A percentile compares a stretch with the other conserved stretches of the same genome.
These are phyloP conservation scores for Globisporangium okanoganense DNA, from an alignment of 352 stramenopile genomes.

Conservation along the genomic window DNA sequence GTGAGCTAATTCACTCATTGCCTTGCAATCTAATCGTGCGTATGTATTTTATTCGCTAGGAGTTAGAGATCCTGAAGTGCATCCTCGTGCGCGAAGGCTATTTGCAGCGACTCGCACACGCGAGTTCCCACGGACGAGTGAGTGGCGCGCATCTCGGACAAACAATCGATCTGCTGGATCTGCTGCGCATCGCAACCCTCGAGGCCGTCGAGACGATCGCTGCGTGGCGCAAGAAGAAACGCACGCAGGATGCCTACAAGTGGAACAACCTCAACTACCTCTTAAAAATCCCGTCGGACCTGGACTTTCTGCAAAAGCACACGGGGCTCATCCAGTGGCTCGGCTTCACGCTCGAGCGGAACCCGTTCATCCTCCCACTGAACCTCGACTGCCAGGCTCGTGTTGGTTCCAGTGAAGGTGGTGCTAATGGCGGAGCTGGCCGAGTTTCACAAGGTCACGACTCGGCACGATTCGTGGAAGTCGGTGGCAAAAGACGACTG, in stretches of 20 bases:
- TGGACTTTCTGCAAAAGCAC: slow-evolving; percentile 88
- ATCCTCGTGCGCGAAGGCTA: slow-evolving; percentile 90
- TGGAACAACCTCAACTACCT: slow-evolving; percentile 93
- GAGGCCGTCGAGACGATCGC: slow-evolving; percentile 85
- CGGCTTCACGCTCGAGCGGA: slow-evolving; percentile 77
- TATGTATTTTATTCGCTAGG: slow-evolving; percentile 22
- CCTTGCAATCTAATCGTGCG: not conserved
- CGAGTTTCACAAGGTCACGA: slow-evolving; percentile 6
- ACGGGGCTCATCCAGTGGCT: slow-evolving; percentile 76
- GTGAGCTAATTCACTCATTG: not conserved
- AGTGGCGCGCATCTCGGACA: slow-evolving; percentile 52
- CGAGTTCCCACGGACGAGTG: slow-evolving; percentile 37
- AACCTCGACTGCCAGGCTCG: slow-evolving; percentile 56
- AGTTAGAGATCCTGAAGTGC: slow-evolving; percentile 87
- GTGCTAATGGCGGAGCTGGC: not conserved
- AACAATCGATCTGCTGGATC: slow-evolving; percentile 83
- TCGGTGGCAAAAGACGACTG: slow-evolving; percentile 47
- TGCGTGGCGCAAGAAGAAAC: slow-evolving; percentile 57
- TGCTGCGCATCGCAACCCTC: slow-evolving; percentile 83
- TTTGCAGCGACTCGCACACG: slow-evolving; percentile 58
- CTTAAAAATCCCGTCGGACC: slow-evolving; percentile 85
- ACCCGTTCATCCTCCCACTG: slow-evolving; percentile 86
- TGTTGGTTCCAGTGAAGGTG: not conserved
- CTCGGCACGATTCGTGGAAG: slow-evolving; percentile 47
- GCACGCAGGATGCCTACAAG: slow-evolving; percentile 40